Evolutionary conservation across 441 rosid genomes (phyloP), one percentile per base, ranked within the genome.

Genomic region (Aquilaria agallochum): DNA sequence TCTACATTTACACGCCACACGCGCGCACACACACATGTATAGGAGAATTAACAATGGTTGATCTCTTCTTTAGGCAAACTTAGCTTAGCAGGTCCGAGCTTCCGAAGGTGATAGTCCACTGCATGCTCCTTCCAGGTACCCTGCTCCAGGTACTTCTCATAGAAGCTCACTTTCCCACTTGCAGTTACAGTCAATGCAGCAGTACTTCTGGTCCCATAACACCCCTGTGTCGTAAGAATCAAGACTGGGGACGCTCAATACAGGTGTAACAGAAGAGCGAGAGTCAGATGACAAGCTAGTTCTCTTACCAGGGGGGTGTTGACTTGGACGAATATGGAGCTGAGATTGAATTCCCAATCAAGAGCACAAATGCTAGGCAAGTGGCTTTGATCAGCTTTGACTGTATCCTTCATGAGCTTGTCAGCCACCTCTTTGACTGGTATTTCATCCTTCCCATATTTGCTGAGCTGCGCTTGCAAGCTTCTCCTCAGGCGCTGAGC

Each of bases 291-390:
- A 3, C 14, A 1, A 33, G 27, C 2, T 59, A 9, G 27, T 46
- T 44, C 31, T 31, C 67, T 72, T 76, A 88, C 88, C 88, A 72
- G 67, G 62, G 88, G 86, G 50, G 86, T 83, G 58, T 83, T 85
- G 11, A 71, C 80, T 71, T 83, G 78, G 4, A 81, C 86, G 33
- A 81, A 88, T 33, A 88, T 65, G 67, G 95, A 77, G 80, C 95
- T 88, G 15, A 80, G 75, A 49, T 59, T 67, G 68, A 55, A 68
- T 69, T 88, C 92, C 86, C 81, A 80, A 9, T 81, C 86, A n/a
- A 47, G 58, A 13, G 85, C 75, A 58, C 86, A 78, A 75, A 88
- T 76, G 3, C 79, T 78, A 44, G 95, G 92, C 65, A 88, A 70
- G 58, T 69, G 68, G 73, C 73, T 76, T 72, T 71, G 71, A 9